Conservation (phyloP, 192 early-diverging fungal genomes). For the Piromyces sp. region DNA sequence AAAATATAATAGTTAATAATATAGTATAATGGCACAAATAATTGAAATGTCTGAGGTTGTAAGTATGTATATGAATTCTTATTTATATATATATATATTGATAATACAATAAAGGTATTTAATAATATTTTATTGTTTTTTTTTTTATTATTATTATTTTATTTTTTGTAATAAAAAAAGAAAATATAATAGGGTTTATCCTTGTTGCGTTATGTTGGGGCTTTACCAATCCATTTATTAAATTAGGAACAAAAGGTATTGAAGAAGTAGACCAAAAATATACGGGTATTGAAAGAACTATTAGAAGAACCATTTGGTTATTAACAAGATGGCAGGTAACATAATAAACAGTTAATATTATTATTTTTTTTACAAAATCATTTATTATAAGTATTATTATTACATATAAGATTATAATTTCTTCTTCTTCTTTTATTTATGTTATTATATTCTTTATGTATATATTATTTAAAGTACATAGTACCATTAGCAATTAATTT, state of each 20-base stretch:
- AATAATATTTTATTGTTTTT: no score
- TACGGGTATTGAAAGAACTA: constrained; percentile 32
- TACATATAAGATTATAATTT: no score
- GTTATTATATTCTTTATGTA: no score
- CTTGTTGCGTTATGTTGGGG: constrained; percentile 84
- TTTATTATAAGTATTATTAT: no score
- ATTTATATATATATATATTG: no score
- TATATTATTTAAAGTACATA: constrained; percentile 66
- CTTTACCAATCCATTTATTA: constrained; percentile 91
- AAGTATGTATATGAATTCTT: no score
- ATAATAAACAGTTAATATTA: not conserved
- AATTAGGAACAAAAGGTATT: constrained; percentile 64
- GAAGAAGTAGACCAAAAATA: constrained; percentile 20
- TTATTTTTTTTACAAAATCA: no score
- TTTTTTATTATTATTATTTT: not conserved
- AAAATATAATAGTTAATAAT: no score
- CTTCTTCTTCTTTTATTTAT: no score
- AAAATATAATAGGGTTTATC: constrained; percentile 13
- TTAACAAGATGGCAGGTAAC: constrained; percentile 68
- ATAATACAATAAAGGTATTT: no score
- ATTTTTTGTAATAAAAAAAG: not conserved
- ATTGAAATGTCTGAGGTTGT: no score
- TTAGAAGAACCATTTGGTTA: constrained; percentile 53
- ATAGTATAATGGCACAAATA: no score
- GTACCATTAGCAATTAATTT: constrained; percentile 75